Evolutionary conservation across 208 protist species (phyloP).

Genomic region (Trypanosoma scelopori): DNA sequence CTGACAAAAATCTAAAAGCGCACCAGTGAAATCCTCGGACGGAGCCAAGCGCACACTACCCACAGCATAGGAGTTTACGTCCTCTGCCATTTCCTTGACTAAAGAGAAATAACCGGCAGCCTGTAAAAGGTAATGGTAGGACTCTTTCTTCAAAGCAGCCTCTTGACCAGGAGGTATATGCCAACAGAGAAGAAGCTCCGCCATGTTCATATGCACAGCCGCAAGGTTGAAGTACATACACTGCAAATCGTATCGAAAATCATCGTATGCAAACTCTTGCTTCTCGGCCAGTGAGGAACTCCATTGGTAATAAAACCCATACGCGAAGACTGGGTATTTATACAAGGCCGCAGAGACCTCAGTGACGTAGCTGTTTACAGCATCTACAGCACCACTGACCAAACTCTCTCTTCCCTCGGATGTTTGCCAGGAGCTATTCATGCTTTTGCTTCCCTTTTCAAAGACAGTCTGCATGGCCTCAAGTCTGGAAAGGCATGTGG

Average conservation of each 20-base stretch:
- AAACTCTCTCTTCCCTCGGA: constrained; percentile 38
- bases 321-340: constrained; percentile 36
- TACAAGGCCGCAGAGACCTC: constrained; percentile 33
- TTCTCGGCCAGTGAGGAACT: constrained; percentile 40
- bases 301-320: constrained; percentile 55
- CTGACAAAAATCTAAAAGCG: constrained; percentile 37
- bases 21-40: constrained; percentile 33
- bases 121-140: constrained; percentile 56
- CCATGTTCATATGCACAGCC: constrained; percentile 48
- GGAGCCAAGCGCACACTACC: constrained; percentile 34
- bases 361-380: constrained; percentile 39
- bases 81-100: constrained; percentile 30
- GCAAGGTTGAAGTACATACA: constrained; percentile 69
- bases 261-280: constrained; percentile 49
- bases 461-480: constrained; percentile 30
- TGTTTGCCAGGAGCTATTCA: constrained; percentile 19
- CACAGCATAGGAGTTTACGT: constrained; percentile 43
- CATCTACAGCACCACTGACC: constrained; percentile 24
- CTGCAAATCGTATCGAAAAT: constrained; percentile 73
- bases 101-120: constrained; percentile 63
- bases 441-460: constrained; percentile 24
- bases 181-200: constrained; percentile 50
- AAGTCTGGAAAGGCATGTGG: constrained; percentile 36
- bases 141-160: constrained; percentile 52
- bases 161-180: constrained; percentile 6